A percentile compares a stretch with the other conserved stretches of the same genome.
phyloP scores from a whole-genome alignment of 2,329 filamentous ascomycete species.

The Diaporthe aspalathi region DNA sequence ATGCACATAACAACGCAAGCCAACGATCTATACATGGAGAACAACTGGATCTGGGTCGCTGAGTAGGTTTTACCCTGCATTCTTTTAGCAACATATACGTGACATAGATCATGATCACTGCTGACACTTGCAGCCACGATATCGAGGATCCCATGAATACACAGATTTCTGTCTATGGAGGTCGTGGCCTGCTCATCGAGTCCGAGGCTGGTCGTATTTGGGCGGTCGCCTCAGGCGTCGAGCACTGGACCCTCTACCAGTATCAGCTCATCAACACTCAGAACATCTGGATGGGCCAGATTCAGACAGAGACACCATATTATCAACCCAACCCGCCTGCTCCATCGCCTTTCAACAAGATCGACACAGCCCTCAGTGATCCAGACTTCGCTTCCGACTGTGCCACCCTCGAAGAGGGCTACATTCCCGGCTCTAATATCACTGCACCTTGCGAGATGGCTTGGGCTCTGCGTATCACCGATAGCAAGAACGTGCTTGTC shows the following conservation, averaged over 20 bases:
- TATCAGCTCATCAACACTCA: conserved; percentile 72
- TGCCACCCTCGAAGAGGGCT: conserved; percentile 32
- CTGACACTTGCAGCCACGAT: conserved; percentile 54
- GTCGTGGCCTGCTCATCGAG: conserved; percentile 62
- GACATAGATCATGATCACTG: background rate
- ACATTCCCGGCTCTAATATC: conserved; percentile 35
- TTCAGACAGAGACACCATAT: conserved; percentile 79
- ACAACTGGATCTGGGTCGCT: conserved; percentile 63
- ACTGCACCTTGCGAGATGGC: conserved; percentile 64
- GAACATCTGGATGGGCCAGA: conserved; percentile 72
- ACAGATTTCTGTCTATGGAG: conserved; percentile 61
- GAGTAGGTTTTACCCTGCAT: conserved; percentile 37
- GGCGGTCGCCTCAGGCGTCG: conserved; percentile 73
- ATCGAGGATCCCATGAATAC: conserved; percentile 58
- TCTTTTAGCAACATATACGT: background rate
- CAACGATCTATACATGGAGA: conserved; percentile 58
- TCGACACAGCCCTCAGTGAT: conserved; percentile 54
- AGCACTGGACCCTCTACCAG: conserved; percentile 76
- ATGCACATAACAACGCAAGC: conserved; percentile 55
- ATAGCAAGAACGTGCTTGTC: conserved; percentile 63
- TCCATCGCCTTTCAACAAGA: conserved; percentile 63
- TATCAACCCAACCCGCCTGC: conserved; percentile 75
- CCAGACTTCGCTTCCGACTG: conserved; percentile 63
- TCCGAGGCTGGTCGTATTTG: conserved; percentile 60
- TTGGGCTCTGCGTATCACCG: conserved; percentile 73